These are phyloP conservation scores for Penicillium sp. DNA, from an alignment of 2,329 filamentous ascomycete species.

Conservation along the genomic window DNA sequence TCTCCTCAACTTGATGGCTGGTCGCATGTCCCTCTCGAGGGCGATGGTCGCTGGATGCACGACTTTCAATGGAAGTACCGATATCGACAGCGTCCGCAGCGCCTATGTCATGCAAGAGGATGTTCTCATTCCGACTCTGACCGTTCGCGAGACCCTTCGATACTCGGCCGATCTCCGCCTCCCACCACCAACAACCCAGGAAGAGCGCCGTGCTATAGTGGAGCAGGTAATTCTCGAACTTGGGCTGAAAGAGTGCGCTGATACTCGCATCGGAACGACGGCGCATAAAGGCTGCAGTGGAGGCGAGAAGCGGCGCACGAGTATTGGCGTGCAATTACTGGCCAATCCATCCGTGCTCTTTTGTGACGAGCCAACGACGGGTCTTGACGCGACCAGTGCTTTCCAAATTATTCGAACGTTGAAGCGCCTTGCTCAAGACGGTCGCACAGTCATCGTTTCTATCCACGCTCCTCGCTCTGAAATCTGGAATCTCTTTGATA, in stretches of 20 bases:
- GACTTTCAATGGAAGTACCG: conserved; percentile 66
- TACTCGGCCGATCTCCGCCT: conserved; percentile 76
- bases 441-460: conserved; percentile 73
- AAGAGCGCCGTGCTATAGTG: conserved; percentile 68
- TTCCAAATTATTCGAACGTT: conserved; percentile 75
- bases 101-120: conserved; percentile 75
- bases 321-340: conserved; percentile 79
- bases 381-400: conserved; percentile 75
- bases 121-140: conserved; percentile 73
- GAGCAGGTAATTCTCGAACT: conserved; percentile 79
- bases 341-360: conserved; percentile 79
- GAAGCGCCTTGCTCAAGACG: conserved; percentile 70
- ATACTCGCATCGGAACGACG: conserved; percentile 74
- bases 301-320: conserved; percentile 77
- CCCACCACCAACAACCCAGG: conserved; percentile 64
- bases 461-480: conserved; percentile 81
- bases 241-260: conserved; percentile 76
- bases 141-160: conserved; percentile 74
- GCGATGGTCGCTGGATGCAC: conserved; percentile 59
- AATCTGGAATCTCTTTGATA: conserved; percentile 79
- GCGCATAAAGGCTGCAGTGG: conserved; percentile 78
- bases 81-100: conserved; percentile 55
- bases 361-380: conserved; percentile 78
- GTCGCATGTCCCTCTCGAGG: conserved; percentile 67
- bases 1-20: conserved; percentile 72